Percentiles rank a stretch among this genome's conserved stretches.
Evolutionary conservation across 2,329 filamentous ascomycete genomes (phyloP).

Genomic region (Cladosporium sp.): DNA sequence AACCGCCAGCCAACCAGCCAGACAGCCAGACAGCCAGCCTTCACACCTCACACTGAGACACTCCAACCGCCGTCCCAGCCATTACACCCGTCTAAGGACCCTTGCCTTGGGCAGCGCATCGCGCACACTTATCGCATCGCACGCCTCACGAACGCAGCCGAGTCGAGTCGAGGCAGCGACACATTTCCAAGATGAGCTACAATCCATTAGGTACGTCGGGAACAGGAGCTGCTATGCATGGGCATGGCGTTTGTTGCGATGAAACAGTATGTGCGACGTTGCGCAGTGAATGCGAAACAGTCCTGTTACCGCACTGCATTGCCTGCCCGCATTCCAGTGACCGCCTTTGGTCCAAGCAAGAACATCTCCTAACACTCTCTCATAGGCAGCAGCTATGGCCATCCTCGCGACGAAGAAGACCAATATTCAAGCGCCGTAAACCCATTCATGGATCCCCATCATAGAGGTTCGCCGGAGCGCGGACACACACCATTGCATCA

Average conservation of each 20-base stretch:
- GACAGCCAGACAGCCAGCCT: neutral
- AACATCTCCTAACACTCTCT: neutral
- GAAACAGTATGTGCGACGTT: constrained; percentile 1
- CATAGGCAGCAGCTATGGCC: constrained; percentile 18
- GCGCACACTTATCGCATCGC: neutral
- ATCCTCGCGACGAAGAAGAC: constrained; percentile 22
- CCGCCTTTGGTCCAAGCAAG: neutral
- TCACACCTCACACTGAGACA: neutral
- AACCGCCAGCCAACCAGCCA: neutral
- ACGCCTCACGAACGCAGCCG: neutral
- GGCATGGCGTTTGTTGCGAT: neutral
- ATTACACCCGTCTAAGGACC: neutral
- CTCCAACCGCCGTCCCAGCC: neutral
- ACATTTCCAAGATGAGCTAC: constrained; percentile 11
- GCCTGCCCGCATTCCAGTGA: constrained; percentile 6
- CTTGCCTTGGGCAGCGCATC: neutral
- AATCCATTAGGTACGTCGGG: constrained; percentile 12
- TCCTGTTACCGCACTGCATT: neutral
- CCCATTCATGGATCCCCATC: constrained; percentile 51
- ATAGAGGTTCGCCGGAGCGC: constrained; percentile 49
- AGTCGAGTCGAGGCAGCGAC: neutral
- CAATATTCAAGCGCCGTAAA: constrained; percentile 24
- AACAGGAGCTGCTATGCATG: neutral
- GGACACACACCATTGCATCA: constrained; percentile 76
- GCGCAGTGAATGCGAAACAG: neutral